Evolutionary conservation across 805 yeast species (phyloP).

Genomic region (Ogataea haglerorum): DNA sequence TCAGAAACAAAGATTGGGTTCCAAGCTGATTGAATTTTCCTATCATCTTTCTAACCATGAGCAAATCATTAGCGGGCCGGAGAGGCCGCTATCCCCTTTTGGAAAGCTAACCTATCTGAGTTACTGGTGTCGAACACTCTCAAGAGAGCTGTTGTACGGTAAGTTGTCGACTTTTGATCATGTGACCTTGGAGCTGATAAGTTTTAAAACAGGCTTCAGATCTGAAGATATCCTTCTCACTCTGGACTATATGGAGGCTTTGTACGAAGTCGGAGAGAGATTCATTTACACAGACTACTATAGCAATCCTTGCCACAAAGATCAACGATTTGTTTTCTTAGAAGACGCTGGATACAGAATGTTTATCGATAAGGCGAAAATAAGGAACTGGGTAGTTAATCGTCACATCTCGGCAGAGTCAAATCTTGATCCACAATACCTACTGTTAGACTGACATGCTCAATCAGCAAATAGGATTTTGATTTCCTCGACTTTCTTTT

Average conservation of each 20-base stretch:
- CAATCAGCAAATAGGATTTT: slow-evolving; percentile 57
- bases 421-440: slow-evolving; percentile 18
- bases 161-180: slow-evolving; percentile 25
- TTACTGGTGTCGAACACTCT: slow-evolving; percentile 67
- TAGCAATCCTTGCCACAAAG: slow-evolving; percentile 13
- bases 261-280: slow-evolving; percentile 31
- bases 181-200: slow-evolving; percentile 46
- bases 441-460: slow-evolving; percentile 25
- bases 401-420: slow-evolving; percentile 20
- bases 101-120: slow-evolving; percentile 70
- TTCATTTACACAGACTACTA: slow-evolving; percentile 30
- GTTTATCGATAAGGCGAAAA: slow-evolving; percentile 21
- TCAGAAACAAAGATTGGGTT: slow-evolving; percentile 75
- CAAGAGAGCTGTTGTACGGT: slow-evolving; percentile 43
- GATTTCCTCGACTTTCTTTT: slow-evolving; percentile 68
- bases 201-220: slow-evolving; percentile 61
- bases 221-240: slow-evolving; percentile 58
- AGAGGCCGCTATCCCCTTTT: slow-evolving; percentile 79
- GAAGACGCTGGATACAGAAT: slow-evolving; percentile 25
- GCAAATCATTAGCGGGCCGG: slow-evolving; percentile 78
- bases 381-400: slow-evolving; percentile 30
- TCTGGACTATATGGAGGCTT: slow-evolving; percentile 50
- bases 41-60: slow-evolving; percentile 70
- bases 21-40: slow-evolving; percentile 76
- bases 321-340: slow-evolving; percentile 20